Evolutionary conservation across 2,329 filamentous ascomycete genomes (phyloP), one percentile per base, ranked within the genome.

Genomic region (Thielaviopsis euricoi): DNA sequence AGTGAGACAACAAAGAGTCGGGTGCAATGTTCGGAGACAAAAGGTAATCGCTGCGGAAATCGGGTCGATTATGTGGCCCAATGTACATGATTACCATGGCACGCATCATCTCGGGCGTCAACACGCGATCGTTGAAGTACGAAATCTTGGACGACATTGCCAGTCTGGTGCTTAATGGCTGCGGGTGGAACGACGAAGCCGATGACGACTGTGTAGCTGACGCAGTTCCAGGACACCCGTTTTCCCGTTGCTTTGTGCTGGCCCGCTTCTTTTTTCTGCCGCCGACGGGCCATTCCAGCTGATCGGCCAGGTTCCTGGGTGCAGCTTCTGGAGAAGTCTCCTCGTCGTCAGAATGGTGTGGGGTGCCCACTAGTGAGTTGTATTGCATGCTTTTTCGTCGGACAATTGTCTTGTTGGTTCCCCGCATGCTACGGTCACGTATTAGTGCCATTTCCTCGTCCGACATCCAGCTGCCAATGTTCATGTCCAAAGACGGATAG

Each of bases 81-180:
- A 98, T 87, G 68, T 98, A 98, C 3, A 98, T 76, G 63, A 98
- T 95, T 63, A 98, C 95, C 90, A 98, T 97, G 62, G 90, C 89
- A 33, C 93, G 86, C 86, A 97, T 96, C 89, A 97, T 95, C 70
- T 98, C 93, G 0, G 93, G 91, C 0, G 89, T 91, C 15, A 98
- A 77, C 26, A 98, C 87, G 26, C 93, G 85, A 69, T 98, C 93
- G 68, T 95, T 93, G 70, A 96, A 95, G 71, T 97, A 97, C 0
- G 91, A 96, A 40, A 98, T 94, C 82, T 95, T 95, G n/a, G 85
- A 91, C 0, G 89, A 90, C 67, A 91, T 95, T 17, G 91, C 90
- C 10, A 98, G 79, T n/a, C 90, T 82, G 1, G 93, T 97, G 64
- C 80, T 83, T 61, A 95, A 72, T 1, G 79, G 78, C 60, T 78